A percentile compares a stretch with the other conserved stretches of the same genome.
Conservation (phyloP, 805 yeast species). For the Pichia cabralensis region DNA sequence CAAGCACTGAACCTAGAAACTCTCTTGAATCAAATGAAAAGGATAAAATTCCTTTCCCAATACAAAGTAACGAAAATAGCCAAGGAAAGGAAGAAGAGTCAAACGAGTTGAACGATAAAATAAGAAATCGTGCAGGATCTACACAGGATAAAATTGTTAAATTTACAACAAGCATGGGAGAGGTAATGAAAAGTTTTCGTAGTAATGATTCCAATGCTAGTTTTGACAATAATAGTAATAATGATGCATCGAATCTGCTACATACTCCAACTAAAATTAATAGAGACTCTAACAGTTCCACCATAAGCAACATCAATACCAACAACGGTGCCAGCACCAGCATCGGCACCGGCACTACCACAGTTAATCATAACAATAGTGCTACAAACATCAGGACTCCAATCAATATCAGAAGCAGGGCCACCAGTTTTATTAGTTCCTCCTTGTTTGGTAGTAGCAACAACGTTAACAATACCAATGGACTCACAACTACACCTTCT, state of each 20-base stretch:
- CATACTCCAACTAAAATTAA: too few species aligned
- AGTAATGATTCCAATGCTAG: too few species aligned
- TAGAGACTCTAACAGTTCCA: conserved; percentile 5
- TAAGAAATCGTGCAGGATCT: too few species aligned
- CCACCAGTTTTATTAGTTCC: conserved; percentile 22
- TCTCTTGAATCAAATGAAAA: background rate
- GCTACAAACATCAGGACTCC: background rate
- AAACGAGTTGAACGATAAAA: too few species aligned
- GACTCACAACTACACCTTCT: conserved; percentile 3
- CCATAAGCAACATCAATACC: background rate
- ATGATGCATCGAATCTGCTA: too few species aligned
- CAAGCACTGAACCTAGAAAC: too few species aligned
- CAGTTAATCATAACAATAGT: conserved; percentile 5
- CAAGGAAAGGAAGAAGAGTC: too few species aligned
- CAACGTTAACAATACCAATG: background rate
- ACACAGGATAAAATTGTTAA: conserved; percentile 20
- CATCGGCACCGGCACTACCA: too few species aligned
- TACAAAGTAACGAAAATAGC: too few species aligned
- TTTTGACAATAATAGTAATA: too few species aligned
- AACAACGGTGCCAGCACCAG: background rate
- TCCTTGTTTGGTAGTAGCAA: conserved; percentile 14
- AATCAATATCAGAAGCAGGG: conserved; percentile 21
- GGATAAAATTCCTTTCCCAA: too few species aligned
- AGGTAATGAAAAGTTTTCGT: conserved; percentile 27
- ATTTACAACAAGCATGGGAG: conserved; percentile 25